phyloP scores from a whole-genome alignment of 2,329 filamentous ascomycete species.

The Neofusicoccum laricinum region DNA sequence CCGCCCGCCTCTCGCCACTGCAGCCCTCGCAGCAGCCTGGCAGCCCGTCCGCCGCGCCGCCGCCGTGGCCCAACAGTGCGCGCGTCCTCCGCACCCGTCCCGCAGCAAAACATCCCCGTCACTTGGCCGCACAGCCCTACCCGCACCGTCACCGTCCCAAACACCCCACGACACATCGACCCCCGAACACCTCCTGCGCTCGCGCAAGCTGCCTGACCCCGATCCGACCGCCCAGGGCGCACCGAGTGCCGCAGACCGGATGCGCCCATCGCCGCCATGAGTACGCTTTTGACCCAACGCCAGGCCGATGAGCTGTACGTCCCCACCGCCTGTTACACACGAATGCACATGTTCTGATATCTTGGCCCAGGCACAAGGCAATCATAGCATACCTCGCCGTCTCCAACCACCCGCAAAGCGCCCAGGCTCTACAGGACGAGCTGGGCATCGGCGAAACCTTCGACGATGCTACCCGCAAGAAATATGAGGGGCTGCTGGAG shows the following conservation, averaged over 20 bases:
- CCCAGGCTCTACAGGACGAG: conserved; percentile 72
- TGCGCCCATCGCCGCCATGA: conserved; percentile 54
- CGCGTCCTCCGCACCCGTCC: conserved; percentile 5
- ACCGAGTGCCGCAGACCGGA: conserved; percentile 16
- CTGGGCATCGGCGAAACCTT: conserved; percentile 70
- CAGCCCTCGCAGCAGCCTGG: background rate
- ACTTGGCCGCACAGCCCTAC: conserved; percentile 13
- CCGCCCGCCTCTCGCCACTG: background rate
- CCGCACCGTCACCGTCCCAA: conserved; percentile 13
- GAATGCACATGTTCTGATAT: conserved; percentile 15
- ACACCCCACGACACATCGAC: conserved; percentile 9
- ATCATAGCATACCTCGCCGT: conserved; percentile 85
- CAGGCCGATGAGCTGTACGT: conserved; percentile 84
- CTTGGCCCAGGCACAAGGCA: conserved; percentile 72
- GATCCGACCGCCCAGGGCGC: conserved; percentile 10
- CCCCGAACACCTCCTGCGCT: conserved; percentile 8
- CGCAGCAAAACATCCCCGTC: conserved; percentile 13
- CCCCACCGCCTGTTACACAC: conserved; percentile 18
- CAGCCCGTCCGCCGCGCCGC: background rate
- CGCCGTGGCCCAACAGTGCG: background rate
- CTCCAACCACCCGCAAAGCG: conserved; percentile 67
- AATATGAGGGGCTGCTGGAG: conserved; percentile 90
- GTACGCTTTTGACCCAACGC: conserved; percentile 69
- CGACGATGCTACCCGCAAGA: conserved; percentile 80
- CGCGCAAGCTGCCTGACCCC: conserved; percentile 4